Evolutionary conservation across 2,329 filamentous ascomycete genomes (phyloP), one percentile per base, ranked within the genome.

Genomic region (Penicillium polonicum): DNA sequence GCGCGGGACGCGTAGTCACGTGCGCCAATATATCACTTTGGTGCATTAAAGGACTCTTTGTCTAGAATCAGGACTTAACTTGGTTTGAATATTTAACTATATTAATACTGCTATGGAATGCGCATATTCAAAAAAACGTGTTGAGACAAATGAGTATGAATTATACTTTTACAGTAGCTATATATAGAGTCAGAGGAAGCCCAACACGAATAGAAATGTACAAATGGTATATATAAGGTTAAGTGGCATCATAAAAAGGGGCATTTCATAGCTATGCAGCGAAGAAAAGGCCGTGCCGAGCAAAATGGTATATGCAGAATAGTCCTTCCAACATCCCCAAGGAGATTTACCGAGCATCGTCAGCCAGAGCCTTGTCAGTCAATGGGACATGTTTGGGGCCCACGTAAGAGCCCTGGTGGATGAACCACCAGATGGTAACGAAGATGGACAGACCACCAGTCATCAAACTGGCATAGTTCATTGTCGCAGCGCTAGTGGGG

Each of bases 401-500:
- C 21, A 70, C 68, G 50, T 77, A 77, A 6, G 66, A 63, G 12
- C 61, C 58, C 60, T 65, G 66, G 57, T 70, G 69, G 54, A 75
- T 33, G 49, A 76, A 66, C 71, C 72, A 82, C 79, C 80, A 83
- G 1, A 74, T 60, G 0, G 70, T 74, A 2, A 83, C 74, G 39
- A 84, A 75, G 12, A 82, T 72, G 0, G 80, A 81, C 59, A 83
- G 70, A 1, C 80, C 82, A 13, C 80, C 81, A 2, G 79, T 80
- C 61, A 84, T 80, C 44, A 84, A 65, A 62, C 75, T 80, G 13
- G 78, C 75, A 65, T 84, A 84, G 63, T 84, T 85, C 82, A 85
- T 84, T 3, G 70, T 75, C 33, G 70, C 67, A 2, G 78, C 77
- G 56, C 76, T 68, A 6, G 79, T 76, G 12, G 80, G 78, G 49